Conservation (phyloP, 805 yeast species). For the Suhomyces faveliae region DNA sequence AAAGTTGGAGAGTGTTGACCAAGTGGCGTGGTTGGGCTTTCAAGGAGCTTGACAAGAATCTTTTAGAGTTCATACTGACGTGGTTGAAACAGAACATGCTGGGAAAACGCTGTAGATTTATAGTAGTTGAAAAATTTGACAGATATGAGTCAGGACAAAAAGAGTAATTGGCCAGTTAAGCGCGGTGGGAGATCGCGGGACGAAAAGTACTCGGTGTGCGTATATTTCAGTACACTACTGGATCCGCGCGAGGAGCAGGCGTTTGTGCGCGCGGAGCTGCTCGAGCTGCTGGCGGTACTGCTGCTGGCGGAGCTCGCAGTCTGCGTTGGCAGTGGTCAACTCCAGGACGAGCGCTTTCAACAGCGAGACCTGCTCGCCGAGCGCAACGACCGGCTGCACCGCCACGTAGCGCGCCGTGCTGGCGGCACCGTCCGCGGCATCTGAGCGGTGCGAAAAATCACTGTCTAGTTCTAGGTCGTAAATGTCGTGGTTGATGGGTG, state of each 20-base stretch:
- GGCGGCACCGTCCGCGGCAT: neutral
- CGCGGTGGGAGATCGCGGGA: conserved; percentile 15
- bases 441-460: neutral
- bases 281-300: neutral
- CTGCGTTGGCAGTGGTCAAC: neutral
- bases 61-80: conserved; percentile 5
- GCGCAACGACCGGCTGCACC: neutral
- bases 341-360: neutral
- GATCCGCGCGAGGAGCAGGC: neutral
- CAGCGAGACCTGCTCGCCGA: neutral
- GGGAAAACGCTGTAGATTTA: neutral
- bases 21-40: conserved; percentile 58
- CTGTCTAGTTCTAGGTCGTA: conserved; percentile 9
- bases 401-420: neutral
- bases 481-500: conserved; percentile 3
- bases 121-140: conserved; percentile 4
- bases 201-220: neutral
- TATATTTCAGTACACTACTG: neutral
- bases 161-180: conserved; percentile 11
- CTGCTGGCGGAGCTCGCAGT: neutral
- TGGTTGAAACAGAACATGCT: no score
- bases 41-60: conserved; percentile 5
- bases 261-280: neutral
- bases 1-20: conserved; percentile 75
- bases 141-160: conserved; percentile 10